Evolutionary conservation across 2,329 filamentous ascomycete species (phyloP), one percentile per base, ranked within the genome.

Genomic region (Cercospora citrullina): DNA sequence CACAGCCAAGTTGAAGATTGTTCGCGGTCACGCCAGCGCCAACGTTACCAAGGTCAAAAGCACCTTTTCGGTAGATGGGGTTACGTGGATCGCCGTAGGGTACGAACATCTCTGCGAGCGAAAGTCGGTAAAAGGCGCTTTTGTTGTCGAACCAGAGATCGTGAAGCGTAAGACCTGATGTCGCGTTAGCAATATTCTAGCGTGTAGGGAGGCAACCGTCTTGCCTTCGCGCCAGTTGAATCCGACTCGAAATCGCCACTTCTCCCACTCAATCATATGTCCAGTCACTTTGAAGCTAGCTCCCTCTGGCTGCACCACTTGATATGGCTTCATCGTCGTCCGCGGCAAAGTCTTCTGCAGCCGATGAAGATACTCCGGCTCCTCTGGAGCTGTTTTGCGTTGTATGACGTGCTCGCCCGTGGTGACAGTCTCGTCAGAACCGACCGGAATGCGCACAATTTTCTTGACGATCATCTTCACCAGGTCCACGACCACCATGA

Each of bases 291-390:
- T 81, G 78, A 93, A 92, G 1, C 87, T 90, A 0, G 89, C 85
- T 0, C 90, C 90, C 28, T 91, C 87, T 0, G 87, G 87, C 69
- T 94, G 91, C 1, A 87, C 84, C 59, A 94, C 88, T 72, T 91
- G 87, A 74, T 93, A 85, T 4, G 91, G 90, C 79, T 91, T 92
- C 36, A 39, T 39, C n/a, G 36, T n/a, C 16, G 36, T 39, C 36
- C 16, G 36, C 16, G 36, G 36, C 16, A 16, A 16, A 39, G 36
- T 39, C 14, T 39, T 39, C 36, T 39, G 36, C 16, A 39, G 36
- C 6, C 36, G 16, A 39, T 39, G 36, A n/a, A 39, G 36, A 39
- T 39, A 39, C 36, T 39, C 16, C n/a, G 36, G 16, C 36, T 39
- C 36, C 36, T n/a, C 36, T 39, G 36, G 16, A 23, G 36, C 36